A percentile compares a stretch with the other conserved stretches of the same genome.
These are phyloP conservation scores for Salvia sclarea DNA, from an alignment of 305 asterid species.

Conservation along the genomic window DNA sequence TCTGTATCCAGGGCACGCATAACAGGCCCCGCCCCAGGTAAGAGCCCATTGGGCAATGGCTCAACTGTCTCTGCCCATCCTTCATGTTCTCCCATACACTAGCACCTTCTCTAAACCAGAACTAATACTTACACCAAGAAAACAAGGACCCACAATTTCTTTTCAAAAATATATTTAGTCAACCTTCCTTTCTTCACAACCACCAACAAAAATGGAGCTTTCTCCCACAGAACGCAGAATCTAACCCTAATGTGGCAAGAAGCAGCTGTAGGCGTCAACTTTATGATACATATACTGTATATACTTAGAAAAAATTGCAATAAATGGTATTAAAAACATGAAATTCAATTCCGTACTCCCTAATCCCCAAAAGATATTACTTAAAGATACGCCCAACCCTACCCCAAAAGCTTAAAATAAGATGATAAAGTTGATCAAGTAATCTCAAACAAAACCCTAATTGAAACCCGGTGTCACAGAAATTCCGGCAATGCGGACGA, in stretches of 20 bases:
- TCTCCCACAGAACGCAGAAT: slow-evolving; percentile 22
- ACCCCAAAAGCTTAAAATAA: background rate
- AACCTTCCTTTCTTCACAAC: slow-evolving; percentile 24
- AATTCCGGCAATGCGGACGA: slow-evolving; percentile 36
- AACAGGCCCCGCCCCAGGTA: slow-evolving; percentile 59
- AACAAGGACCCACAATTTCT: background rate
- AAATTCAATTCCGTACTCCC: slow-evolving; percentile 26
- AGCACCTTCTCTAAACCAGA: slow-evolving; percentile 34
- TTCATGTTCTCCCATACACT: slow-evolving; percentile 80
- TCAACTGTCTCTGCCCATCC: slow-evolving; percentile 62
- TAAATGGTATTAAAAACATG: slow-evolving; percentile 13
- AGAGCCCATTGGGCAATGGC: slow-evolving; percentile 66
- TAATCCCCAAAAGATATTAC: slow-evolving; percentile 15
- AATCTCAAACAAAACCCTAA: slow-evolving; percentile 44
- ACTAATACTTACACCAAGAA: slow-evolving; percentile 2
- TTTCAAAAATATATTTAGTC: slow-evolving; percentile 14
- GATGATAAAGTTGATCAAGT: slow-evolving; percentile 36
- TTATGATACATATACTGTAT: background rate
- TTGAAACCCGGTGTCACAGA: slow-evolving; percentile 25
- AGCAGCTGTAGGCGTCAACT: slow-evolving; percentile 22
- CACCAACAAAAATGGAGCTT: slow-evolving; percentile 22
- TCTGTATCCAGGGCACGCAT: slow-evolving; percentile 54
- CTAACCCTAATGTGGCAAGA: slow-evolving; percentile 34
- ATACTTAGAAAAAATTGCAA: slow-evolving; percentile 7
- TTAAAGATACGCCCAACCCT: slow-evolving; percentile 23